Base-by-base conservation (phyloP, 176 grass and related monocot species). In the Triticum timopheevii region DNA sequence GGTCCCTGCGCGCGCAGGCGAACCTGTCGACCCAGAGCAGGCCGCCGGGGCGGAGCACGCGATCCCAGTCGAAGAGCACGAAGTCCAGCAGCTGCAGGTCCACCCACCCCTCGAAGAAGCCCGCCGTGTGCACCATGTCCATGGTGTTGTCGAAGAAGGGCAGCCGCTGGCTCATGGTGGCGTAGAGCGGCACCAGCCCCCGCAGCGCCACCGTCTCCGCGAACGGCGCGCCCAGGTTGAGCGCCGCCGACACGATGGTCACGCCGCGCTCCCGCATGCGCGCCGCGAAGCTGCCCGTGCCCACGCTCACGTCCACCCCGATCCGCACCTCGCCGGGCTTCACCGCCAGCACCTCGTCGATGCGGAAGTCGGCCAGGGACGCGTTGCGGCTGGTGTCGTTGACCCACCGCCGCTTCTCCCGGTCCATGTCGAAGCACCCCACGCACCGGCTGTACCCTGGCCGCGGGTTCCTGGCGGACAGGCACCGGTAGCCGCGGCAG, bases 71-170 rank as follows among this genome's bases (percentile, higher is more conserved):
- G 6, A 98, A 98, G 69, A 98, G 90, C 75, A 98, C 82, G 80
- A 95, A 98, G 87, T 98, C 96, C 16, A 98, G 82, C 64, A 95
- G 50, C 69, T 98, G 96, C 74, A 95, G 88, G 80, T 98, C 93
- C 23, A 91, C 86, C 96, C 96, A 98, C 0, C 93, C 92, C 11
- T 94, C 88, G 10, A 94, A 52, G 79, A 95, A 89, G 6, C 91
- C 94, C n/a, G 56, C 70, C 24, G 96, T 95, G 80, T 95, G 96
- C 45, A 98, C 80, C 78, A 98, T 17, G 76, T 98, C 96, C 96
- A 98, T 92, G 36, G 88, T 95, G 89, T 95, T 98, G 80, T 98
- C 96, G 47, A 98, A 98, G 78, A 98, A 92, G 1, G 96, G 96
- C 47, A 98, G 78, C 38, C 96, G 75, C 84, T 94, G 91, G 81